These are phyloP conservation scores for Talaromyces albobiverticillius DNA, from an alignment of 2,329 filamentous ascomycete species.

Conservation along the genomic window DNA sequence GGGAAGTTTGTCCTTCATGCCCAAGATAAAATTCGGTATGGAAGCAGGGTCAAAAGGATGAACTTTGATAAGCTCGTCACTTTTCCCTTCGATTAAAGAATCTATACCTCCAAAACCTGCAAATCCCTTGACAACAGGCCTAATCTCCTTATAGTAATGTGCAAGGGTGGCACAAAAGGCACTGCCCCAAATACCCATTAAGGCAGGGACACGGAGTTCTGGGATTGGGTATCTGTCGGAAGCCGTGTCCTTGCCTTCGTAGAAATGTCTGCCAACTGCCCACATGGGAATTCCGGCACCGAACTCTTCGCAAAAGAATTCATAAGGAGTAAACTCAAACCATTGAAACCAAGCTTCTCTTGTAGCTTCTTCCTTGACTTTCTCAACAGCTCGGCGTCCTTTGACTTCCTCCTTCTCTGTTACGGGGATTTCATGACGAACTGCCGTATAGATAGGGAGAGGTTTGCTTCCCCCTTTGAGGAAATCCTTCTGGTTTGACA, in stretches of 20 bases:
- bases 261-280: constrained; percentile 34
- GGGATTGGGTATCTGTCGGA: constrained; percentile 67
- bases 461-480: constrained; percentile 77
- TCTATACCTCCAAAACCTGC: constrained; percentile 76
- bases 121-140: constrained; percentile 73
- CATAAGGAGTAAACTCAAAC: constrained; percentile 34
- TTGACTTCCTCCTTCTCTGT: constrained; percentile 38
- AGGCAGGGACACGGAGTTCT: constrained; percentile 75
- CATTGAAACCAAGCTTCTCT: constrained; percentile 57
- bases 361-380: constrained; percentile 46
- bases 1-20: constrained; percentile 73
- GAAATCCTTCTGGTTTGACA: constrained; percentile 80
- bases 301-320: constrained; percentile 36
- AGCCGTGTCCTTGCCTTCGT: constrained; percentile 19
- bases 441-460: constrained; percentile 91
- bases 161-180: constrained; percentile 94
- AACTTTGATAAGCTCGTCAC: constrained; percentile 82
- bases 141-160: constrained; percentile 92
- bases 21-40: constrained; percentile 84
- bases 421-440: constrained; percentile 88
- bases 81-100: constrained; percentile 75
- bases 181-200: constrained; percentile 94
- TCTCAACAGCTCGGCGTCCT: constrained; percentile 27
- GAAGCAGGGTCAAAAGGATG: constrained; percentile 91
- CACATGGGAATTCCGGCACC: constrained; percentile 34